Conservation (phyloP, 768 basidiomycete genomes). For the Porpolomopsis calyptriformis region DNA sequence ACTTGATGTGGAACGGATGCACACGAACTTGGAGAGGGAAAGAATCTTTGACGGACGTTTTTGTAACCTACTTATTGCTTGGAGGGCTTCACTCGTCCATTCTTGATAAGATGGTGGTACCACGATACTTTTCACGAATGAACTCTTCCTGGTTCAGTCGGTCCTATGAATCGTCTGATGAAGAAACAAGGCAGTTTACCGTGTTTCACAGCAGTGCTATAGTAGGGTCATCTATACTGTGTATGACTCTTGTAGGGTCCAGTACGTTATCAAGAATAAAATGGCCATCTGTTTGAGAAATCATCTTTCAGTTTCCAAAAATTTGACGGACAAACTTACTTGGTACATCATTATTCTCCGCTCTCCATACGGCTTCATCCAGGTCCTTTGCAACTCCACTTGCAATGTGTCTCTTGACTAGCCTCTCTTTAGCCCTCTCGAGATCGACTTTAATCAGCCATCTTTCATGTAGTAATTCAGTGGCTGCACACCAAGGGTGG, state of each 20-base stretch:
- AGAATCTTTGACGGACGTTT: too few species aligned
- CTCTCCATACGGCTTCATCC: constrained; percentile 58
- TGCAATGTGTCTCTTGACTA: constrained; percentile 64
- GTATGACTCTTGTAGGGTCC: constrained; percentile 33
- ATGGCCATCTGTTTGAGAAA: constrained; percentile 37
- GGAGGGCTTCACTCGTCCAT: too few species aligned
- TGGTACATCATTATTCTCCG: constrained; percentile 68
- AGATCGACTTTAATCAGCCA: constrained; percentile 60
- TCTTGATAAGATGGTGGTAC: too few species aligned
- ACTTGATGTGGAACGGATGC: too few species aligned
- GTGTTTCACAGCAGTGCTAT: neutral
- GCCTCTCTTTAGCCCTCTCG: constrained; percentile 43
- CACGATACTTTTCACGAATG: too few species aligned
- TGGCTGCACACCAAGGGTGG: constrained; percentile 61
- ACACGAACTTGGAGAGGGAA: too few species aligned
- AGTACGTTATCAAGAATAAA: constrained; percentile 37
- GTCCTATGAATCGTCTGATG: too few species aligned
- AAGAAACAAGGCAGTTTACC: too few species aligned
- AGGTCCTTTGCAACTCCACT: constrained; percentile 61
- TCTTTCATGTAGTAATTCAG: constrained; percentile 59
- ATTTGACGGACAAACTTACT: constrained; percentile 30
- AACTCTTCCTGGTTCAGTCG: too few species aligned
- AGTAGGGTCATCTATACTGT: constrained; percentile 23
- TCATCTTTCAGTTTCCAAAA: neutral
- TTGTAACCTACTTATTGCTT: too few species aligned